These are phyloP conservation scores for Scheffersomyces segobiensis DNA, from an alignment of 1,139 yeast species.

Conservation along the genomic window DNA sequence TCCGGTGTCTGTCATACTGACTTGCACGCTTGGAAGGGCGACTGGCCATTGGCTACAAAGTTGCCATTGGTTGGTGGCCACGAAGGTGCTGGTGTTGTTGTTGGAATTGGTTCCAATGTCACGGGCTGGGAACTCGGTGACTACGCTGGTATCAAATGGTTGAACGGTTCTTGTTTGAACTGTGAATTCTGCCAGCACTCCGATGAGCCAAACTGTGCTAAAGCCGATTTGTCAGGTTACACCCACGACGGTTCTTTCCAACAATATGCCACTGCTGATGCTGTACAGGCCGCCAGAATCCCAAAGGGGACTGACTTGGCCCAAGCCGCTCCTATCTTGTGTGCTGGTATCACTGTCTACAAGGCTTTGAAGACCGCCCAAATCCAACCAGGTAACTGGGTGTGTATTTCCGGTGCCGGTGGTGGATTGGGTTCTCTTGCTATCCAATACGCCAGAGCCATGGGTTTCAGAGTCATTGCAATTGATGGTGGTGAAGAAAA, in stretches of 20 bases:
- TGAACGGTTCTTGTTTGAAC: slow-evolving; percentile 70
- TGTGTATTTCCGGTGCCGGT: slow-evolving; percentile 79
- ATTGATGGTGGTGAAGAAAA: slow-evolving; percentile 76
- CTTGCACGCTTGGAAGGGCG: slow-evolving; percentile 74
- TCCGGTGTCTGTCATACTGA: slow-evolving; percentile 73
- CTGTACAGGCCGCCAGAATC: slow-evolving; percentile 39
- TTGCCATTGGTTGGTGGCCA: slow-evolving; percentile 79
- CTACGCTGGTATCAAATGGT: slow-evolving; percentile 73
- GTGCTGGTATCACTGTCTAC: slow-evolving; percentile 86
- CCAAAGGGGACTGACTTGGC: slow-evolving; percentile 37
- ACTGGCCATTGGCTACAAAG: slow-evolving; percentile 67
- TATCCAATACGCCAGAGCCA: slow-evolving; percentile 77
- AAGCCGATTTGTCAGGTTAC: slow-evolving; percentile 73
- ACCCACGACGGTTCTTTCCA: slow-evolving; percentile 84
- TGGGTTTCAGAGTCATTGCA: slow-evolving; percentile 77
- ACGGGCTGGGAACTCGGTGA: slow-evolving; percentile 74
- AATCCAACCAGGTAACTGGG: slow-evolving; percentile 73
- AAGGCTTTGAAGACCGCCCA: slow-evolving; percentile 76
- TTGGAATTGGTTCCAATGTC: slow-evolving; percentile 68
- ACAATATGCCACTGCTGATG: slow-evolving; percentile 70
- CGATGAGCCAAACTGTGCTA: slow-evolving; percentile 68
- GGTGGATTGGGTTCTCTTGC: slow-evolving; percentile 86
- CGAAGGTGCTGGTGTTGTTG: slow-evolving; percentile 86
- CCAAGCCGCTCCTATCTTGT: slow-evolving; percentile 43
- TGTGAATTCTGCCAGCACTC: slow-evolving; percentile 74